Conservation (phyloP, 2,329 filamentous ascomycete species). For the Apiospora aurea region DNA sequence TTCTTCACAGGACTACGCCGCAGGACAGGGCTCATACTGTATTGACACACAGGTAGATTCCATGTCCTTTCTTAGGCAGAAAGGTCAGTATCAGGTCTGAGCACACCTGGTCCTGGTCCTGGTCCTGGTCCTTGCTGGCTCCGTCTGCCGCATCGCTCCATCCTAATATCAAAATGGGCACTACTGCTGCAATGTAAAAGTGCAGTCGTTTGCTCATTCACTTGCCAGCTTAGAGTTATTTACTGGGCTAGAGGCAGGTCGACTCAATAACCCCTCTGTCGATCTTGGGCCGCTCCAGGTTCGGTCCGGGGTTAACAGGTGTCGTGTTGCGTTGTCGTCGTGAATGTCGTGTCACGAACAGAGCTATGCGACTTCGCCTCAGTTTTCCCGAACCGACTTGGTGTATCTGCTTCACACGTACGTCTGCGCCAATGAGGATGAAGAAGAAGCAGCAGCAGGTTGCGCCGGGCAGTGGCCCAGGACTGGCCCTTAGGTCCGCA, state of each 20-base stretch:
- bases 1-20: not conserved
- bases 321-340: constrained; percentile 8
- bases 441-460: not conserved
- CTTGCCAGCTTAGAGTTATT: not conserved
- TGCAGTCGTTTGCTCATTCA: not conserved
- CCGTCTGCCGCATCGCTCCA: not conserved
- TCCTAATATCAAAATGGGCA: not conserved
- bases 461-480: not conserved
- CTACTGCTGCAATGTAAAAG: constrained; percentile 19
- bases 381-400: not conserved
- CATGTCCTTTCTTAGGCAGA: not conserved
- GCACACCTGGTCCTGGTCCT: not conserved
- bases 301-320: not conserved
- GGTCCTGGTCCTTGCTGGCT: not conserved
- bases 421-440: not conserved
- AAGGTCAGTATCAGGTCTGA: constrained; percentile 1
- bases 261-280: not conserved
- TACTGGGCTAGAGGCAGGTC: not conserved
- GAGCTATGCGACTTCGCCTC: constrained; percentile 3
- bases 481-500: not conserved
- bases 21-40: not conserved
- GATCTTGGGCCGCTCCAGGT: not conserved
- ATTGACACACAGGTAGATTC: not conserved
- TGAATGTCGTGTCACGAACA: constrained; percentile 3
- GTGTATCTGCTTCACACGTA: not conserved